Evolutionary conservation across 2,329 filamentous ascomycete species (phyloP), one percentile per base, ranked within the genome.

Genomic region (Microcyclosporella mali): DNA sequence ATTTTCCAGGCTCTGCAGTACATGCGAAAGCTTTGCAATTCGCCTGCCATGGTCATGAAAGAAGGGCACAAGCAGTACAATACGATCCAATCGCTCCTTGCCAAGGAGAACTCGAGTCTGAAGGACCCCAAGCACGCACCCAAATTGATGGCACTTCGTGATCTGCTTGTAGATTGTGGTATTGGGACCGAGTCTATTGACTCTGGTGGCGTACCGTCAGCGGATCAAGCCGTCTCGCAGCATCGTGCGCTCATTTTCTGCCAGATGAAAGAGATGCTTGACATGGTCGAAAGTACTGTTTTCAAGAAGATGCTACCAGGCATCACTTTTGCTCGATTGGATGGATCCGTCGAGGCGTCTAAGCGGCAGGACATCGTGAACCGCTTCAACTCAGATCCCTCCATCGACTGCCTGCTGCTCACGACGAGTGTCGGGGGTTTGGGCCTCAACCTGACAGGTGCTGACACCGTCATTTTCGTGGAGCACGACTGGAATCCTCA

Each of bases 401-500:
- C 87, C 18, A 97, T 97, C 62, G 92, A 98, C 60, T 88, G 92
- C 32, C 72, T 98, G 35, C 78, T 98, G 6, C 73, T 98, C 50
- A 98, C 94, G 0, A 98, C 92, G 0, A 94, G 85, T 57, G 92
- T 98, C 34, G 92, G 92, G 64, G 92, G 92, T 50, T 73, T 98
- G 1, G 92, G 92, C 19, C 77, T 98, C 43, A 98, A 98, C 65
- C 71, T 98, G 52, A 98, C 92, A 0, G 92, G 92, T 54, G 92
- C 92, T 3, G 92, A 98, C 66, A 98, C 92, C 0, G 92, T 98
- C 65, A 98, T 98, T 56, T 98, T 98, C 59, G 94, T 98, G 21
- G 92, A 98, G 67, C 94, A 98, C 66, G 92, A 98, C 66, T 98
- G 92, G 92, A 98, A 98, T 63, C 92, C 92, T 25, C 92, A 98